Evolutionary conservation across 163 green algal species (phyloP).

Genomic region (Botryococcus braunii): DNA sequence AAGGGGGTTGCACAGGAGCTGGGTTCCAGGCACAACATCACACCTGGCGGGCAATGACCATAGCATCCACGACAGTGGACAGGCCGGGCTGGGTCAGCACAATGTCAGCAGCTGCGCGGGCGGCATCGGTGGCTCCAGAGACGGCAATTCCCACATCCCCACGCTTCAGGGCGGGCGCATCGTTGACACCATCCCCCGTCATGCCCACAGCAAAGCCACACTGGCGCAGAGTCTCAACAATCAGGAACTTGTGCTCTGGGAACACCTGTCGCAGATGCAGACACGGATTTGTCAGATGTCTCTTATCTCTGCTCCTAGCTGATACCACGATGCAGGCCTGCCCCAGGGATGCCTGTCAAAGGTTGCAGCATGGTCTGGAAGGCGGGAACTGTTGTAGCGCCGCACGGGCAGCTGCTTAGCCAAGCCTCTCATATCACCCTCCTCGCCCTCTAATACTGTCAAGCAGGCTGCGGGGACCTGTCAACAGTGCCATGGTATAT

Average conservation of each 20-base stretch:
- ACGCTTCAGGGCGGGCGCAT: constrained; percentile 79
- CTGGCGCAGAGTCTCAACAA: constrained; percentile 67
- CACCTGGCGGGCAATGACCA: constrained; percentile 76
- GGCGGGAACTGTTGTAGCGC: no score
- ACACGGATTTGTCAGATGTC: no score
- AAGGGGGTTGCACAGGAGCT: neutral
- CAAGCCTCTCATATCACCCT: no score
- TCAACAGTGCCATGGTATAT: no score
- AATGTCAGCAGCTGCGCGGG: constrained; percentile 84
- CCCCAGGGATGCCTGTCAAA: no score
- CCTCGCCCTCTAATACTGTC: no score
- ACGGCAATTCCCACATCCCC: constrained; percentile 87
- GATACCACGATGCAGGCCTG: no score
- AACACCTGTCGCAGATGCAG: constrained; percentile 51
- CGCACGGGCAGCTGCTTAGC: no score
- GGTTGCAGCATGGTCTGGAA: no score
- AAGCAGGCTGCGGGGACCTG: no score
- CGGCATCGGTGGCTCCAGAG: constrained; percentile 86
- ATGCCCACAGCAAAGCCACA: constrained; percentile 61
- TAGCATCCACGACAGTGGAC: constrained; percentile 71
- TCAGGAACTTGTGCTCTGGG: constrained; percentile 87
- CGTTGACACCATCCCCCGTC: constrained; percentile 84
- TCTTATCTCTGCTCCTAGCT: no score
- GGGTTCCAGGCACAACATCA: no score
- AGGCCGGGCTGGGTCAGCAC: constrained; percentile 84